Evolutionary conservation across 2,329 filamentous ascomycete genomes (phyloP), one percentile per base, ranked within the genome.

Genomic region (Dothideomycetes sp.): DNA sequence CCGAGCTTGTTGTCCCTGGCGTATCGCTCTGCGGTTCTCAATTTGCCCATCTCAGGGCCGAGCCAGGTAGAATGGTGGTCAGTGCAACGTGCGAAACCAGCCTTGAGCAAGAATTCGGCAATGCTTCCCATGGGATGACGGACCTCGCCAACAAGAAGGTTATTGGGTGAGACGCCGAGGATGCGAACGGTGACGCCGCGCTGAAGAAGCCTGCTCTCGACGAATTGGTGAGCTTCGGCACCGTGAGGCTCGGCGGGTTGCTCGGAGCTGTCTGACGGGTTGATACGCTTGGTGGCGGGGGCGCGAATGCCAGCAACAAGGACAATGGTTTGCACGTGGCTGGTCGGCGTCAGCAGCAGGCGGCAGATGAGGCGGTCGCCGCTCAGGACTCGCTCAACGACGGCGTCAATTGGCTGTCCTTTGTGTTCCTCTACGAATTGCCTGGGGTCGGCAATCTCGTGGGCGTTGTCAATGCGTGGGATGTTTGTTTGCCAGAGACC

Each of bases 61-160:
- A 98, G 75, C 65, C 95, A 72, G 30, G 87, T 93, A 1, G 89
- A 94, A 66, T 98, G 91, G 63, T 91, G 88, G 62, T 98, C 91
- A 48, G 88, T 87, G 68, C 89, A 96, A 54, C 86, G 77, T 31
- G 89, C 91, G 41, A 96, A 71, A 52, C 91, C 91, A 38, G 87
- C 84, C 52, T 89, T 79, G 33, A 98, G 77, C 32, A 98, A 63
- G 61, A 94, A 93, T 49, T 84, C 85, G 46, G 88, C 86, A 59
- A 98, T 94, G 62, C 87, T 94, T 47, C 91, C 91, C 17, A 63
- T 56, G 19, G 88, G 88, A 64, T 98, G 91, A 48, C 88, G 72
- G 32, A 98, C 73, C 36, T 79, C 78, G 41, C 84, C 91, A 40
- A 98, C 79, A n/a, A 98, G 73, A 56, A 95, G 84, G 43, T 84